Conservation (phyloP, 495 filamentous ascomycete genomes). For the Ascobolus immersus region DNA sequence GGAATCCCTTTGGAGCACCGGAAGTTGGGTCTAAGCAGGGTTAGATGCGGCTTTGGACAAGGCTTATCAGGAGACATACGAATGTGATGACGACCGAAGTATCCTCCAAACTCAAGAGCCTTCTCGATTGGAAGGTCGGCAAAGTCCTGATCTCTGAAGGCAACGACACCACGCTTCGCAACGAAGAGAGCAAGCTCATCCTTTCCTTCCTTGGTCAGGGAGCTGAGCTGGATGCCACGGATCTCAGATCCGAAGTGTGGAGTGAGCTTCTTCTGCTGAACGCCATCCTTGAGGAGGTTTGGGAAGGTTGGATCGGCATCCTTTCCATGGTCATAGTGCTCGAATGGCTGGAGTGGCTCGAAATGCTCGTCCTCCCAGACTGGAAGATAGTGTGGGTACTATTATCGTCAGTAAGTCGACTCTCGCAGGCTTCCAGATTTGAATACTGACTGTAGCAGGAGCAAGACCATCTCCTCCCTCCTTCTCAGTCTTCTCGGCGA, state of each 20-base stretch:
- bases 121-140: constrained; percentile 44
- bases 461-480: too few species aligned
- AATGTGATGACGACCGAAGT: constrained; percentile 67
- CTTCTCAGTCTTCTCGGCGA: too few species aligned
- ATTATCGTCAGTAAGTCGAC: too few species aligned
- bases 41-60: too few species aligned
- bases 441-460: too few species aligned
- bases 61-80: too few species aligned
- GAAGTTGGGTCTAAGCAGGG: constrained; percentile 60
- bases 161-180: constrained; percentile 55
- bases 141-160: constrained; percentile 57
- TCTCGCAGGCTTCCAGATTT: too few species aligned
- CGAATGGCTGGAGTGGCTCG: too few species aligned
- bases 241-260: constrained; percentile 55
- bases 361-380: too few species aligned
- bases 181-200: constrained; percentile 60
- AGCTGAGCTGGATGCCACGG: constrained; percentile 47
- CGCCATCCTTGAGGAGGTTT: constrained; percentile 34
- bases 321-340: constrained; percentile 46
- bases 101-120: constrained; percentile 42
- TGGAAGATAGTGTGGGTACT: too few species aligned
- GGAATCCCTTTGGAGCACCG: constrained; percentile 41
- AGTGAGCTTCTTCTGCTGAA: constrained; percentile 32
- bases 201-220: constrained; percentile 38
- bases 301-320: constrained; percentile 41